A percentile compares a stretch with the other conserved stretches of the same genome.
Evolutionary conservation across 2,329 filamentous ascomycete genomes (phyloP).

Genomic region (Pezicula radicicola): DNA sequence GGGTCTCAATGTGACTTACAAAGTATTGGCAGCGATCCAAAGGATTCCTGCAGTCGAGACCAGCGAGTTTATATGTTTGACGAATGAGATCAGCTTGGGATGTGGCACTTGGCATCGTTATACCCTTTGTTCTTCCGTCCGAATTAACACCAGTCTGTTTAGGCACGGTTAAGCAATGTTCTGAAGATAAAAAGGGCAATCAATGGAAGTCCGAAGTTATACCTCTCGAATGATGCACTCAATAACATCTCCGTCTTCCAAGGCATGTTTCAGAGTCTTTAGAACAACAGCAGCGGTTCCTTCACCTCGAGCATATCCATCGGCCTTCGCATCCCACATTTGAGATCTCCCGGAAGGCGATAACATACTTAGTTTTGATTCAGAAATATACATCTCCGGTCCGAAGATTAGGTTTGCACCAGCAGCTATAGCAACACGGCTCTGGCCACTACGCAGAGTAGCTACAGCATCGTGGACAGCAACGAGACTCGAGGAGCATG

Average conservation of each 20-base stretch:
- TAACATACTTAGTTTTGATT: background rate
- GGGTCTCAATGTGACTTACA: background rate
- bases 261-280: background rate
- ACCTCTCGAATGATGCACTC: constrained; percentile 40
- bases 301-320: background rate
- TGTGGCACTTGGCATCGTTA: constrained; percentile 47
- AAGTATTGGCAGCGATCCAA: constrained; percentile 3
- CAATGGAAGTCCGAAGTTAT: background rate
- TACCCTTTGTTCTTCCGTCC: constrained; percentile 55
- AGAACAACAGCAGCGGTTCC: background rate
- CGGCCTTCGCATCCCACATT: background rate
- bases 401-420: background rate
- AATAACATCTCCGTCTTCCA: background rate
- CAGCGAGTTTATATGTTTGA: background rate
- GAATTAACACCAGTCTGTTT: constrained; percentile 44
- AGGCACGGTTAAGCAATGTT: background rate
- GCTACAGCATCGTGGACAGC: constrained; percentile 45
- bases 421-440: constrained; percentile 3
- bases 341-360: background rate
- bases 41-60: background rate
- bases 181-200: background rate
- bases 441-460: constrained; percentile 1
- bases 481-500: constrained; percentile 53
- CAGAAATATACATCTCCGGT: background rate
- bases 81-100: constrained; percentile 32